phyloP scores from a whole-genome alignment of 2,329 filamentous ascomycete species.

The Beauveria medogensis region DNA sequence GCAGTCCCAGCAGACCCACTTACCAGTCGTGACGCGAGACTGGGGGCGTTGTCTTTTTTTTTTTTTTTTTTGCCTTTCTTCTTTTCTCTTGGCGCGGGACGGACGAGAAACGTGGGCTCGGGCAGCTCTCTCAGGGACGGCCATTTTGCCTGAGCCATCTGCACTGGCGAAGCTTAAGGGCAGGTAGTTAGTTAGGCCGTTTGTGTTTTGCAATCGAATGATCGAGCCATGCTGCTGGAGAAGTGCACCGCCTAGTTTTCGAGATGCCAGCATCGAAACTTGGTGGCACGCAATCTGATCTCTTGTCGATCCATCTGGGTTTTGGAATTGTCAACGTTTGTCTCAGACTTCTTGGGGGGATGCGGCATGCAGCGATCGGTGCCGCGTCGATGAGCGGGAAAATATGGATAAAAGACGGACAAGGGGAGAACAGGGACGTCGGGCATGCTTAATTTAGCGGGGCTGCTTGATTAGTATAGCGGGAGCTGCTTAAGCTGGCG shows the following conservation, averaged over 20 bases:
- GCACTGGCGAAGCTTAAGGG: neutral
- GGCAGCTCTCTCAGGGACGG: neutral
- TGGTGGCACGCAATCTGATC: too few species aligned
- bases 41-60: neutral
- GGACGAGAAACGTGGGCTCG: conserved; percentile 7
- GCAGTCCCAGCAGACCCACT: too few species aligned
- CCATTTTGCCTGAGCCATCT: neutral
- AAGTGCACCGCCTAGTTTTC: neutral
- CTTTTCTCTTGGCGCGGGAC: neutral
- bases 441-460: neutral
- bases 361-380: too few species aligned
- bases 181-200: neutral
- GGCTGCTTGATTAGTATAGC: too few species aligned
- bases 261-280: too few species aligned
- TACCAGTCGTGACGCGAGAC: too few species aligned
- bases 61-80: neutral
- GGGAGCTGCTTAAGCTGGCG: too few species aligned
- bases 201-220: neutral
- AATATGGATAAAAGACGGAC: neutral
- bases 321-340: too few species aligned
- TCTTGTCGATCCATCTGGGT: too few species aligned
- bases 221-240: neutral
- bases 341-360: too few species aligned
- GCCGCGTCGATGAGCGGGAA: neutral
- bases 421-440: neutral